Evolutionary conservation across 2,329 filamentous ascomycete genomes (phyloP).

Genomic region (Aspergillus hiratsukae): DNA sequence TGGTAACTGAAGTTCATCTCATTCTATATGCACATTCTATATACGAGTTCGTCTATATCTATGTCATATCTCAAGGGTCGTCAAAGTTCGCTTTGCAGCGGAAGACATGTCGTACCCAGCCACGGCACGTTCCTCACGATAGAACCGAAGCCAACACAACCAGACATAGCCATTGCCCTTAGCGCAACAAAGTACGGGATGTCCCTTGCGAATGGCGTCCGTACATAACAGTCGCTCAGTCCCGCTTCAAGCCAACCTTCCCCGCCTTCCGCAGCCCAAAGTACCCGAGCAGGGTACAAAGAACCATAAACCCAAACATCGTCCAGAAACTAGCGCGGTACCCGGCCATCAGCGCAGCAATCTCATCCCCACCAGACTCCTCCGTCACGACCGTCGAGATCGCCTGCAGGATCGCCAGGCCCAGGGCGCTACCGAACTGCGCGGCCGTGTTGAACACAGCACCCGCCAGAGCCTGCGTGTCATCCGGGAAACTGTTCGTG

Average conservation of each 20-base stretch:
- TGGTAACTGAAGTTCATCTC: too few relatives aligned
- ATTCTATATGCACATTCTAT: too few relatives aligned
- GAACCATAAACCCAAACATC: conserved; percentile 45
- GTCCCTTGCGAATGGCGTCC: too few relatives aligned
- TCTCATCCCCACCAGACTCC: conserved; percentile 21
- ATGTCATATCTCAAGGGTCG: too few relatives aligned
- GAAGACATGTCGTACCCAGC: too few relatives aligned
- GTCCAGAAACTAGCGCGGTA: conserved; percentile 54
- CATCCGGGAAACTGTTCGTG: conserved; percentile 7
- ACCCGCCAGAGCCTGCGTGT: conserved; percentile 56
- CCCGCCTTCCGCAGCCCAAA: conserved; percentile 46
- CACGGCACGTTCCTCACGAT: too few relatives aligned
- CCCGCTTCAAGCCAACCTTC: conserved; percentile 47
- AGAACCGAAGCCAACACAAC: too few relatives aligned
- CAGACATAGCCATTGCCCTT: too few relatives aligned
- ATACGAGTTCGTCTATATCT: too few relatives aligned
- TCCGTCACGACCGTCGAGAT: conserved; percentile 43
- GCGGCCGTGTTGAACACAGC: conserved; percentile 58
- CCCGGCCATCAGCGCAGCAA: conserved; percentile 45
- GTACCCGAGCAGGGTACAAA: conserved; percentile 36
- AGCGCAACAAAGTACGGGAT: too few relatives aligned
- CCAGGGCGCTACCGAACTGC: conserved; percentile 54
- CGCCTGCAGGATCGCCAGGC: conserved; percentile 49
- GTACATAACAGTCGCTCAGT: conserved; percentile 4
- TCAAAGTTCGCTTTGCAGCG: too few relatives aligned